Percentiles rank a stretch among this genome's conserved stretches.
phyloP scores from a whole-genome alignment of 768 basidiomycete species.

The Lanmaoa rubissima region DNA sequence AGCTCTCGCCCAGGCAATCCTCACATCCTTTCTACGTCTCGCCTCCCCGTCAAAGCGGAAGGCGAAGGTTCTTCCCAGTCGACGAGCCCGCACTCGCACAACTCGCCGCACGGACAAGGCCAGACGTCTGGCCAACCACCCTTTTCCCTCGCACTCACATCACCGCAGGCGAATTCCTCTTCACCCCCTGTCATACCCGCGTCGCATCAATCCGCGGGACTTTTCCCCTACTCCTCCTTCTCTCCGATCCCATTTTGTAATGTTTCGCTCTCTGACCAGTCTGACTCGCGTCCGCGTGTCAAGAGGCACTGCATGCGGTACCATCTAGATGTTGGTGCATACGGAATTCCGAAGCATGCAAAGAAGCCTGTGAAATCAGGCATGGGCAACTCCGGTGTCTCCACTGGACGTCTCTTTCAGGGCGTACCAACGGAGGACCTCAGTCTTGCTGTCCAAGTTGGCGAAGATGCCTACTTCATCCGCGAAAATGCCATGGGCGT shows the following conservation, averaged over 20 bases:
- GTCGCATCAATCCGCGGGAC: slow-evolving; percentile 31
- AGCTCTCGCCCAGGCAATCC: slow-evolving; percentile 41
- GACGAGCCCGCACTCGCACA: slow-evolving; percentile 29
- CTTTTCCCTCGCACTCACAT: slow-evolving; percentile 45
- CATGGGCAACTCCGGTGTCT: slow-evolving; percentile 15
- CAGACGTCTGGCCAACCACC: slow-evolving; percentile 34
- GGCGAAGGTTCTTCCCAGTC: slow-evolving; percentile 42
- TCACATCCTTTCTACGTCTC: slow-evolving; percentile 39
- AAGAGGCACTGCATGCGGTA: slow-evolving; percentile 38
- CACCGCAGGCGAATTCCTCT: slow-evolving; percentile 37
- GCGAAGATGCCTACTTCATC: slow-evolving; percentile 90
- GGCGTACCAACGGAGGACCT: slow-evolving; percentile 34
- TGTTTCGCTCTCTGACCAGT: slow-evolving; percentile 26
- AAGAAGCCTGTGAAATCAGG: slow-evolving; percentile 31
- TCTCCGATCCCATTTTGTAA: slow-evolving; percentile 30
- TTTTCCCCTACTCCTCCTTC: slow-evolving; percentile 38
- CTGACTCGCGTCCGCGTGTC: slow-evolving; percentile 28
- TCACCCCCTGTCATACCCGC: slow-evolving; percentile 30
- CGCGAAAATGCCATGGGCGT: slow-evolving; percentile 87
- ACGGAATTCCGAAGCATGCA: slow-evolving; percentile 73
- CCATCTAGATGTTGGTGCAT: slow-evolving; percentile 75
- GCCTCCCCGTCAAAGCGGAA: slow-evolving; percentile 46
- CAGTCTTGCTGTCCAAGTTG: slow-evolving; percentile 70
- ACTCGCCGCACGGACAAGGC: slow-evolving; percentile 35
- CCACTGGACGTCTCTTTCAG: slow-evolving; percentile 28